These are phyloP conservation scores for Saccharomyces hybrid DNA, from an alignment of 1,139 yeast species.

Conservation along the genomic window DNA sequence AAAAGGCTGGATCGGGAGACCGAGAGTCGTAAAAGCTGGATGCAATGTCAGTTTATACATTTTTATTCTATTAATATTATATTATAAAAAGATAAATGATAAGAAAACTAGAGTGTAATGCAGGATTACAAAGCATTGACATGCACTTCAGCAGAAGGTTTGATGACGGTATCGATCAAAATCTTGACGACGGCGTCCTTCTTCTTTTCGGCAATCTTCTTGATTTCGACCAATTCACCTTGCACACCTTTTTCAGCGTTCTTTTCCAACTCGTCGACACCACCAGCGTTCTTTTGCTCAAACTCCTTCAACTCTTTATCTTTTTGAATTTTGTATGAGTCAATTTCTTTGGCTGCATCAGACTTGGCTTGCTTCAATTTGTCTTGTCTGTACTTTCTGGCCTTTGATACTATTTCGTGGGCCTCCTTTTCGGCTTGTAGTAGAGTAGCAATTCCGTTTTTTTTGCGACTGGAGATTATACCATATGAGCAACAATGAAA, in stretches of 20 bases:
- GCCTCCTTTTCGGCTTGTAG: slow-evolving; percentile 87
- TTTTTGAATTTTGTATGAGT: slow-evolving; percentile 75
- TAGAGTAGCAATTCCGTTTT: slow-evolving; percentile 33
- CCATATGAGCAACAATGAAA: background rate
- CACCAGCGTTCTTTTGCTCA: slow-evolving; percentile 42
- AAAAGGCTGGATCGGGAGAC: background rate
- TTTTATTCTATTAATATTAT: slow-evolving; percentile 1
- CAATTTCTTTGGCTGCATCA: slow-evolving; percentile 87
- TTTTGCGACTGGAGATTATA: slow-evolving; percentile 21
- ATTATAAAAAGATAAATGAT: background rate
- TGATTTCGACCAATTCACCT: slow-evolving; percentile 53
- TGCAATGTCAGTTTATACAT: slow-evolving; percentile 2
- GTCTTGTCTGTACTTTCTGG: slow-evolving; percentile 52
- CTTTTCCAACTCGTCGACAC: slow-evolving; percentile 51
- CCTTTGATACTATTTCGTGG: slow-evolving; percentile 85
- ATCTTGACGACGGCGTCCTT: slow-evolving; percentile 62
- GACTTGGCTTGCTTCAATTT: slow-evolving; percentile 82
- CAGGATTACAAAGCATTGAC: slow-evolving; percentile 47
- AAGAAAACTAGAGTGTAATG: background rate
- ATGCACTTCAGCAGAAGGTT: slow-evolving; percentile 77
- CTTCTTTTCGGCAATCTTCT: slow-evolving; percentile 55
- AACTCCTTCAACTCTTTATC: slow-evolving; percentile 70
- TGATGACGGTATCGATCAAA: slow-evolving; percentile 70
- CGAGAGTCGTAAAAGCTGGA: background rate
- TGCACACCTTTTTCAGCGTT: slow-evolving; percentile 61